Percentiles rank a stretch among this genome's conserved stretches.
phyloP scores from a whole-genome alignment of 208 protist species.

The Trichomonas gallinae region DNA sequence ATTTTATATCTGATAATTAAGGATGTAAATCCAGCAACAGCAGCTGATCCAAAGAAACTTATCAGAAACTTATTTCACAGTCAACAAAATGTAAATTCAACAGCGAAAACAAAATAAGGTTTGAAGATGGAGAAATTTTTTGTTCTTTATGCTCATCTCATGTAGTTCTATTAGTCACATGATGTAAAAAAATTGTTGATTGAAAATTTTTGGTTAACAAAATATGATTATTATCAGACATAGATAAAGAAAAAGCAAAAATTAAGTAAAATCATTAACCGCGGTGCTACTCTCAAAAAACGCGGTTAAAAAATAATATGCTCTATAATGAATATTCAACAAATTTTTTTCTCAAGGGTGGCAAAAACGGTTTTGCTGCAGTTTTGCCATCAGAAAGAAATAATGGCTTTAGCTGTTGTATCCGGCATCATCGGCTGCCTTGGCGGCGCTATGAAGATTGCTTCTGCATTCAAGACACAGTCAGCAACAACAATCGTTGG shows the following conservation, averaged over 20 bases:
- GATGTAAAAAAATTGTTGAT: no score
- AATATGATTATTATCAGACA: neutral
- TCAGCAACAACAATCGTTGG: neutral
- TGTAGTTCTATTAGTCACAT: no score
- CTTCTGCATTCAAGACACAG: neutral
- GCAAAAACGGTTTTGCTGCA: neutral
- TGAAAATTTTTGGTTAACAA: no score
- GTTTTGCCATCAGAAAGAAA: neutral
- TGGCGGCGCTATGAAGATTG: neutral
- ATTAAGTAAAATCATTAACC: neutral
- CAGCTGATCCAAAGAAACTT: no score
- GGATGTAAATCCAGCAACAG: no score
- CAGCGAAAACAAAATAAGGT: no score
- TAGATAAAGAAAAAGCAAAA: neutral
- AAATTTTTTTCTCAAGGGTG: neutral
- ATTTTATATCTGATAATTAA: no score
- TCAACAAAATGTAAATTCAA: no score
- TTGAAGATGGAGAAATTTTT: no score
- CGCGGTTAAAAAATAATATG: neutral
- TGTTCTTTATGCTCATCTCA: no score
- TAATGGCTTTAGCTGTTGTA: neutral
- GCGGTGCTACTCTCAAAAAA: neutral
- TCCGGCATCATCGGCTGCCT: neutral
- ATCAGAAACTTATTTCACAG: no score
- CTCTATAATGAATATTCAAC: neutral